A percentile compares a stretch with the other conserved stretches of the same genome.
These are phyloP conservation scores for Echinosophora koreensis DNA, from an alignment of 306 rosid species.

Conservation along the genomic window DNA sequence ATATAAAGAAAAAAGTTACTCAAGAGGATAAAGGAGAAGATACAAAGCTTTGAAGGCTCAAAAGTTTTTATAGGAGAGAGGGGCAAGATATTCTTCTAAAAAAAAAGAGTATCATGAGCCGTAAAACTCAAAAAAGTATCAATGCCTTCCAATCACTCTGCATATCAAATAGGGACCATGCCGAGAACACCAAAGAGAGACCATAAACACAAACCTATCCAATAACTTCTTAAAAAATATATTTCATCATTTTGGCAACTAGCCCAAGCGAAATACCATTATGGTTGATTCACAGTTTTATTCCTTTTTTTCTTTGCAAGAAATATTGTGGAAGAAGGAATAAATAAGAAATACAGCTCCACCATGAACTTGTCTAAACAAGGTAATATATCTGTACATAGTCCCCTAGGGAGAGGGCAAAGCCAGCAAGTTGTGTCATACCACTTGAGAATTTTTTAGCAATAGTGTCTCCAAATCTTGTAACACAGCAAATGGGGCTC, in stretches of 20 bases:
- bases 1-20: background rate
- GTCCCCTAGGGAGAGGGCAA: constrained; percentile 27
- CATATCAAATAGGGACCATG: constrained; percentile 9
- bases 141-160: background rate
- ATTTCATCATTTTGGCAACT: background rate
- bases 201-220: background rate
- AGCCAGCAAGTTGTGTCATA: constrained; percentile 48
- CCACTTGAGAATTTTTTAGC: constrained; percentile 79
- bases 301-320: background rate
- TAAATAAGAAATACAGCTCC: constrained; percentile 31
- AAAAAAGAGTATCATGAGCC: background rate
- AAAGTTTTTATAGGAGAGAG: background rate
- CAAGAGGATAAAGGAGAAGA: constrained; percentile 10
- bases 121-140: background rate
- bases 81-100: background rate
- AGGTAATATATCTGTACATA: constrained; percentile 29
- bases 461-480: constrained; percentile 83
- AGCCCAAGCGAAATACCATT: background rate
- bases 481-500: constrained; percentile 70
- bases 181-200: background rate
- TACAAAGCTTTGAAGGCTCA: background rate
- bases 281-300: background rate
- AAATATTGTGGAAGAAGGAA: background rate
- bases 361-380: constrained; percentile 16
- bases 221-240: constrained; percentile 1